These are phyloP conservation scores for Tetrapisispora nanseiensis DNA, from an alignment of 805 yeast genomes.

Conservation along the genomic window DNA sequence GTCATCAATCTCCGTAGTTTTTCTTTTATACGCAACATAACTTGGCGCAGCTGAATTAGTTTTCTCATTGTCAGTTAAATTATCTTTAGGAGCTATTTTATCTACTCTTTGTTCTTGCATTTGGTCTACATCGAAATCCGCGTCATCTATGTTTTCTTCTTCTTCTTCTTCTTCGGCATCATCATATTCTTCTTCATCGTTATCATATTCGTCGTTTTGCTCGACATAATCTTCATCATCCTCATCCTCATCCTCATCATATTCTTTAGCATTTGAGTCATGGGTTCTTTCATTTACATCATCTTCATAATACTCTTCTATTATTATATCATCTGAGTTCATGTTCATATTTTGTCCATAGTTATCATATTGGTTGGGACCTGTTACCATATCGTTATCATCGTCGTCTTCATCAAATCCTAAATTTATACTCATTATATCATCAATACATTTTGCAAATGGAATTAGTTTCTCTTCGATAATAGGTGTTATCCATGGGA, in stretches of 20 bases:
- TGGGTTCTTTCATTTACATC: slow-evolving; percentile 4
- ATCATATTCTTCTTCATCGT: slow-evolving; percentile 8
- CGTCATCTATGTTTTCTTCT: slow-evolving; percentile 9
- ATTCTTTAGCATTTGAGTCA: slow-evolving; percentile 4
- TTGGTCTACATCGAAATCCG: no score
- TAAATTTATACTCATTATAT: slow-evolving; percentile 24
- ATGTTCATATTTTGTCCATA: slow-evolving; percentile 2
- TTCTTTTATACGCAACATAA: slow-evolving; percentile 18
- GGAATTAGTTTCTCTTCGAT: slow-evolving; percentile 11
- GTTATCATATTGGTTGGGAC: slow-evolving; percentile 16
- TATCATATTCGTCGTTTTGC: slow-evolving; percentile 7
- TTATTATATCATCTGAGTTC: slow-evolving; percentile 10
- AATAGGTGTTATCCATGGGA: slow-evolving; percentile 20
- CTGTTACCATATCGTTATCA: slow-evolving; percentile 17
- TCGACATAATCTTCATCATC: slow-evolving; percentile 10
- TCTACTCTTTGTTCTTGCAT: no score
- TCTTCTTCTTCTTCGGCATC: slow-evolving; percentile 8
- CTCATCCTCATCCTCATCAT: slow-evolving; percentile 8
- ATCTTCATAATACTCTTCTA: slow-evolving; percentile 16
- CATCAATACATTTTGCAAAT: slow-evolving; percentile 25
- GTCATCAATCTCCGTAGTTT: slow-evolving; percentile 24
- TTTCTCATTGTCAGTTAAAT: slow-evolving; percentile 2
- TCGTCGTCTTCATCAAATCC: slow-evolving; percentile 28
- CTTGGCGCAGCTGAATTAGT: slow-evolving; percentile 1
- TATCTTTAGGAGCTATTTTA: slow-evolving; percentile 3